Evolutionary conservation across 177 flowering plant genomes (phyloP).

Genomic region (Vitis hybrid): DNA sequence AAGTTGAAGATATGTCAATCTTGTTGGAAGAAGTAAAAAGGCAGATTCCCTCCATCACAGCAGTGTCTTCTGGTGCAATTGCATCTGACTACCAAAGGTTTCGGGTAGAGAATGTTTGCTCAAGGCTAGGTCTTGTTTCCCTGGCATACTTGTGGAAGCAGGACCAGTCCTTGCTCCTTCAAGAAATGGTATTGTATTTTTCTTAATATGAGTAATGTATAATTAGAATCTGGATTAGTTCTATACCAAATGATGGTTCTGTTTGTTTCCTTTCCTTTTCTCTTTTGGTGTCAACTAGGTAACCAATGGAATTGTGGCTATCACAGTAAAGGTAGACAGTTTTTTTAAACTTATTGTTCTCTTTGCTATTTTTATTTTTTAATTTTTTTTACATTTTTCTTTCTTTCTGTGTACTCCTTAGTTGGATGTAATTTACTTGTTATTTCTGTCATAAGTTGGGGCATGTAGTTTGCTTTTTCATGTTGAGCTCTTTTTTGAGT

Average conservation of each 20-base stretch:
- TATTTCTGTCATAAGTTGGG: too few relatives aligned
- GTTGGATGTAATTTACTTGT: too few relatives aligned
- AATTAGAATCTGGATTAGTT: neutral
- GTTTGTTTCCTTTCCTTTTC: neutral
- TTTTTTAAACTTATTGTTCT: neutral
- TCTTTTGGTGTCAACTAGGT: constrained; percentile 45
- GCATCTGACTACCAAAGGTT: constrained; percentile 96
- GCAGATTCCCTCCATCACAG: constrained; percentile 74
- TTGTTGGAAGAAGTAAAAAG: constrained; percentile 77
- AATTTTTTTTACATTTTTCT: too few relatives aligned
- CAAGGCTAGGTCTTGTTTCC: constrained; percentile 95
- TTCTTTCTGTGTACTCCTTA: too few relatives aligned
- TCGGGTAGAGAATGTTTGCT: constrained; percentile 89
- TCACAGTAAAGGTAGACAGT: constrained; percentile 71
- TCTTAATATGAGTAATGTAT: neutral
- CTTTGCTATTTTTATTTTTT: neutral
- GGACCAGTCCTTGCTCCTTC: constrained; percentile 88
- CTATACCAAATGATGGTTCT: neutral
- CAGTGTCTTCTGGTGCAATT: constrained; percentile 95
- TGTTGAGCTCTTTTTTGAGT: too few relatives aligned
- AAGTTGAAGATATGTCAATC: constrained; percentile 90
- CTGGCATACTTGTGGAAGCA: constrained; percentile 80
- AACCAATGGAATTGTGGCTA: constrained; percentile 57
- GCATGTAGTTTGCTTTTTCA: too few relatives aligned
- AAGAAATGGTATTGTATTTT: constrained; percentile 69